Evolutionary conservation across 352 stramenopile genomes (phyloP), one percentile per base, ranked within the genome.

Genomic region (Globisporangium recalcitrans): DNA sequence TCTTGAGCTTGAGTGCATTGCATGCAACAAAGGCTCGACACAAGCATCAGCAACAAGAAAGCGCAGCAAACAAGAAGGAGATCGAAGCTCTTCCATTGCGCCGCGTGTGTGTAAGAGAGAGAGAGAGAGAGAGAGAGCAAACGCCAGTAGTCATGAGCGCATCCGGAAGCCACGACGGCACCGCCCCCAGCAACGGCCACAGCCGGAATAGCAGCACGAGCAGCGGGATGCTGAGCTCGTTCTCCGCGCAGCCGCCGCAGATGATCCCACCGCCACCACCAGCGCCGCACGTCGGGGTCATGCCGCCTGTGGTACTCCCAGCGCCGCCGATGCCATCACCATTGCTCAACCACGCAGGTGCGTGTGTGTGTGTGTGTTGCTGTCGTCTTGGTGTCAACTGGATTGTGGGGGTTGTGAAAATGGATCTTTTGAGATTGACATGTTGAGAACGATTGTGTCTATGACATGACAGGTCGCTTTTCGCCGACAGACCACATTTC

Each of bases 401-500:
- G n/a, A n/a, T n/a, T n/a, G n/a, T n/a, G n/a, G n/a, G n/a, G n/a
- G n/a, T n/a, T n/a, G n/a, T n/a, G n/a, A 19, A 40, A 31, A 19
- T 47, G 58, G 58, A 58, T 58, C 58, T 63, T 48, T 21, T 40
- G 27, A 13, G 3, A 56, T 56, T 42, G 29, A 56, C 49, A 29
- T 27, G 38, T 54, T n/a, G n/a, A n/a, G 48, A 16, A 32, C 36
- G 7, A 27, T 49, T 29, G n/a, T 24, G 40, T 61, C 24, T n/a
- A 24, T 27, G 21, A 27, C 3, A 63, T 36, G 22, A 47, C 52
- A 79, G 74, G 54, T 7, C 81, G 81, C 46, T 90, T 78, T 47
- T 75, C 77, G 47, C 70, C 78, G 55, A 68, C 75, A 0, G 79
- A 87, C 54, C 71, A 85, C 59, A 66, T 80, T 13, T 83, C 77